These are phyloP conservation scores for Termitomyces sp. DNA, from an alignment of 768 basidiomycete species.

Conservation along the genomic window DNA sequence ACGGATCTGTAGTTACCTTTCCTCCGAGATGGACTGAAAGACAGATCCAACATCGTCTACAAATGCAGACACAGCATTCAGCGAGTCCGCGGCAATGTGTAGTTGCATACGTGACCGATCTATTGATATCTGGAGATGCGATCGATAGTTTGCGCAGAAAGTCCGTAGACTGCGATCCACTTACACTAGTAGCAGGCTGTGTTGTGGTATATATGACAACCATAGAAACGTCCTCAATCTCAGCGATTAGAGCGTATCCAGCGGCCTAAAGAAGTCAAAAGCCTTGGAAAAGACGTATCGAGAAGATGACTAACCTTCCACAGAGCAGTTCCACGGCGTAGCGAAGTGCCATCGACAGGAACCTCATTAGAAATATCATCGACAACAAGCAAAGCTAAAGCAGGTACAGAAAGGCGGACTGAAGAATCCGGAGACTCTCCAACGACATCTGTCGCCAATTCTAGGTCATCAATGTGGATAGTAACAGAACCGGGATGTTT, in stretches of 20 bases:
- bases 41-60: conserved; percentile 43
- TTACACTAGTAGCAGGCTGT: conserved; percentile 34
- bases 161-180: conserved; percentile 1
- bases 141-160: background rate
- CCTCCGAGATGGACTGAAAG: conserved; percentile 29
- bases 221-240: conserved; percentile 47
- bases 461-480: conserved; percentile 55
- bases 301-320: conserved; percentile 58
- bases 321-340: conserved; percentile 31
- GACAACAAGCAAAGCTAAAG: conserved; percentile 41
- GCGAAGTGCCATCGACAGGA: conserved; percentile 18
- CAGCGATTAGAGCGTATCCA: conserved; percentile 69
- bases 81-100: conserved; percentile 77
- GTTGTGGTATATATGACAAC: conserved; percentile 26
- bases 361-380: conserved; percentile 26
- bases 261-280: conserved; percentile 32
- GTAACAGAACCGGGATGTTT: conserved; percentile 62
- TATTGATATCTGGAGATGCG: conserved; percentile 42
- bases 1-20: conserved; percentile 15
- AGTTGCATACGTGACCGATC: conserved; percentile 48
- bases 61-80: conserved; percentile 52
- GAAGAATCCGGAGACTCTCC: conserved; percentile 56
- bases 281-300: background rate
- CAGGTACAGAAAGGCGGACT: conserved; percentile 42
- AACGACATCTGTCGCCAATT: conserved; percentile 69